Percentiles rank a stretch among this genome's conserved stretches.
phyloP scores from a whole-genome alignment of 306 rosid species.

The Vigna mungo region DNA sequence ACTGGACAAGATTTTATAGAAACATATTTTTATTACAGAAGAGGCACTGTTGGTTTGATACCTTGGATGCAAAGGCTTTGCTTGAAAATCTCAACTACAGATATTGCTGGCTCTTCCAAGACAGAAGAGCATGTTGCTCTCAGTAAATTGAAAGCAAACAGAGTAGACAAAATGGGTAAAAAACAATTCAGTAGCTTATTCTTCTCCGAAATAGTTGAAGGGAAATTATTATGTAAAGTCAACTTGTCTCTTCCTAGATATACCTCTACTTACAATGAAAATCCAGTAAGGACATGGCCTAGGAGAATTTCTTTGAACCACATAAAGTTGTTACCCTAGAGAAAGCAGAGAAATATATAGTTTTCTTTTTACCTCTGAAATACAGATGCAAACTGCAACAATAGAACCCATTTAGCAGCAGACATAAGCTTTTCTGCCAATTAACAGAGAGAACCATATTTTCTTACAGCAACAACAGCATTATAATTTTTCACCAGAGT shows the following conservation, averaged over 20 bases:
- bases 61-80: background rate
- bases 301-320: background rate
- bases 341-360: background rate
- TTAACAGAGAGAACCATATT: background rate
- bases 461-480: background rate
- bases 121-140: background rate
- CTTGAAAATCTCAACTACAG: background rate
- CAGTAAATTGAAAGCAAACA: conserved; percentile 3
- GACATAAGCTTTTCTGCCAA: background rate
- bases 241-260: background rate
- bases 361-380: conserved; percentile 1
- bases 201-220: conserved; percentile 25
- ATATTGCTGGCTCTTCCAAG: background rate
- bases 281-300: background rate
- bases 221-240: background rate
- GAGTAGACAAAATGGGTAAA: background rate
- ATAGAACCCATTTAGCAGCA: conserved; percentile 7
- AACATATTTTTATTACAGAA: background rate
- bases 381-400: conserved; percentile 24
- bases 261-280: conserved; percentile 4
- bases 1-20: background rate
- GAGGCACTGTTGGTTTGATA: background rate
- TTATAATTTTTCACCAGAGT: conserved; percentile 7
- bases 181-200: background rate
- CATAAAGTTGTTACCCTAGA: background rate